These are phyloP conservation scores for Coniochaeta hoffmannii DNA, from an alignment of 2,329 filamentous ascomycete species.

Conservation along the genomic window DNA sequence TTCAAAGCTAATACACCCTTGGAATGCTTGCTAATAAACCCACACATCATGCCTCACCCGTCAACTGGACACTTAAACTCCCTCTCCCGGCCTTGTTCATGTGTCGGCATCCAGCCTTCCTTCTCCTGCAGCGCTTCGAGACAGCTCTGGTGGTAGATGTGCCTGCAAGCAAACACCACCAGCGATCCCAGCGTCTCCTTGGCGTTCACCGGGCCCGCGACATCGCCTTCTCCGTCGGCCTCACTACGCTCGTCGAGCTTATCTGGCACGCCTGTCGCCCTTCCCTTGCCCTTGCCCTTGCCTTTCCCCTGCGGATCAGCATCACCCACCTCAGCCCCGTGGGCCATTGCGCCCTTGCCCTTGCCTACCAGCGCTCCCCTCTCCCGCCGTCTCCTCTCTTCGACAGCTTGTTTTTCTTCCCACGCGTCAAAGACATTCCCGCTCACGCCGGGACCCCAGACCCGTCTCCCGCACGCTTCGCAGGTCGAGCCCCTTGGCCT, in stretches of 20 bases:
- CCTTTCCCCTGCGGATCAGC: conserved; percentile 28
- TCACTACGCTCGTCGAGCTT: conserved; percentile 21
- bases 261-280: conserved; percentile 25
- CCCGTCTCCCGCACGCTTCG: conserved; percentile 71
- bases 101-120: conserved; percentile 31
- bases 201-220: conserved; percentile 20
- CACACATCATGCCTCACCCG: conserved; percentile 24
- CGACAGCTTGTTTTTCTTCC: conserved; percentile 53
- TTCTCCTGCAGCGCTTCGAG: conserved; percentile 57
- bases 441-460: conserved; percentile 85
- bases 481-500: conserved; percentile 79
- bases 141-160: conserved; percentile 63
- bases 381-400: conserved; percentile 27
- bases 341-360: conserved; percentile 22
- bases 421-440: conserved; percentile 73
- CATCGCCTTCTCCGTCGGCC: conserved; percentile 27
- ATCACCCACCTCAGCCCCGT: conserved; percentile 5
- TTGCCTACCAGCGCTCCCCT: conserved; percentile 31
- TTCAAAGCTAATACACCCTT: no score
- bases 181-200: conserved; percentile 54
- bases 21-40: background rate
- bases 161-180: conserved; percentile 62
- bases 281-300: conserved; percentile 49
- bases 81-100: conserved; percentile 31
- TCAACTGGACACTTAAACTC: conserved; percentile 53